Percentiles rank a stretch among this genome's conserved stretches.
Conservation (phyloP, 2,329 filamentous ascomycete genomes). For the Botrytis byssoidea region DNA sequence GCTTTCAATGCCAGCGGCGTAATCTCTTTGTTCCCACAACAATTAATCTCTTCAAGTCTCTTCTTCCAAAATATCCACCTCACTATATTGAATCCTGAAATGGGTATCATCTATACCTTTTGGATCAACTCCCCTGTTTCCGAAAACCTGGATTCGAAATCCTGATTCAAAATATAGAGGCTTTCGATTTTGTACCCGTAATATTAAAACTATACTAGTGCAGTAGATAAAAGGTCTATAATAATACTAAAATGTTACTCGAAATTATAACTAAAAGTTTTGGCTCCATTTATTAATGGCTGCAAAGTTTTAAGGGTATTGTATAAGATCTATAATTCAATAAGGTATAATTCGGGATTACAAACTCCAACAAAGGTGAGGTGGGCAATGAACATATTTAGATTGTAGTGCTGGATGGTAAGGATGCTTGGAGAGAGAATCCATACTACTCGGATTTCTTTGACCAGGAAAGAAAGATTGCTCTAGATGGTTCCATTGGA, state of each 20-base stretch:
- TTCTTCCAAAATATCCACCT: not conserved
- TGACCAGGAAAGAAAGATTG: not conserved
- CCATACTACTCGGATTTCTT: not conserved
- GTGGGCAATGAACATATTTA: not conserved
- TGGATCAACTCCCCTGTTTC: not conserved
- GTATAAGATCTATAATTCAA: not conserved
- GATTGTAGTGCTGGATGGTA: not conserved
- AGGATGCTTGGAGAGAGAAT: not conserved
- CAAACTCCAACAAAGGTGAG: not conserved
- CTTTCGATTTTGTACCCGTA: not conserved
- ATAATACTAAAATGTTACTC: not conserved
- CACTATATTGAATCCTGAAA: not conserved
- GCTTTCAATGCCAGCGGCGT: not conserved
- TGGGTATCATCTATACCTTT: not conserved
- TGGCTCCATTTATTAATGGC: not conserved
- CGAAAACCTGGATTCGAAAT: not conserved
- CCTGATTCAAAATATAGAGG: not conserved
- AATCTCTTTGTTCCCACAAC: not conserved
- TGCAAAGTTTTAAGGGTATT: not conserved
- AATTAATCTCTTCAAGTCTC: not conserved
- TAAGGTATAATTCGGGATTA: not conserved
- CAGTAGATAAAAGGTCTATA: not conserved
- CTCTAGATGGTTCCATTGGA: not conserved
- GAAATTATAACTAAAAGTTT: fast-evolving
- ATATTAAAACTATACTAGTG: not conserved